These are phyloP conservation scores for Colletotrichum lindemuthianum DNA, from an alignment of 2,329 filamentous ascomycete genomes.

Conservation along the genomic window DNA sequence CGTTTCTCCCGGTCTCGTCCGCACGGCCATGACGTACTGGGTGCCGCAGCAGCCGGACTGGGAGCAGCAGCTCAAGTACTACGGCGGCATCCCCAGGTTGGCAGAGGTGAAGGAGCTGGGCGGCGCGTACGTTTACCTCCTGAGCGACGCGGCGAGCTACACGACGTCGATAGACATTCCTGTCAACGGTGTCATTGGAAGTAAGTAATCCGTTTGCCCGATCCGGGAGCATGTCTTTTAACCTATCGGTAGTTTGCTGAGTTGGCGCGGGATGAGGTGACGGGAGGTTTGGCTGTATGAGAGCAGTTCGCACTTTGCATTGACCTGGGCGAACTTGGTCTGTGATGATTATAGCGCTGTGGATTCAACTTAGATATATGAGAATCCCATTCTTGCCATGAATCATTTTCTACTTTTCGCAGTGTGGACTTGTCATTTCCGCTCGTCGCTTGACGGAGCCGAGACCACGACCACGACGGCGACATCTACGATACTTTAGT, in stretches of 20 bases:
- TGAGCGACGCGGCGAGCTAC: slow-evolving; percentile 62
- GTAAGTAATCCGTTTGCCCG: slow-evolving; percentile 3
- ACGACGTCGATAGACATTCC: slow-evolving; percentile 62
- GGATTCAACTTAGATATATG: no score
- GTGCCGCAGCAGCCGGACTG: slow-evolving; percentile 63
- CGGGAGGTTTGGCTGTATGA: no score
- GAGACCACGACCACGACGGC: no score
- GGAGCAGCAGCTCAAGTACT: slow-evolving; percentile 67
- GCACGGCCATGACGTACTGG: slow-evolving; percentile 59
- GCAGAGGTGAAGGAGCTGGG: slow-evolving; percentile 56
- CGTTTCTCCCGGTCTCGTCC: slow-evolving; percentile 55
- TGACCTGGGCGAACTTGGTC: no score
- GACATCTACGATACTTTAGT: no score
- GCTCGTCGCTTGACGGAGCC: no score
- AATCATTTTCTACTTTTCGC: no score
- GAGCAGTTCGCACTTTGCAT: no score
- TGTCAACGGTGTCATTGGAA: slow-evolving; percentile 53
- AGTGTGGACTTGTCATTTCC: no score
- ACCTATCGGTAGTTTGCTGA: slow-evolving; percentile 6
- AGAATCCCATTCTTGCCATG: no score
- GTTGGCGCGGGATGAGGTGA: neutral
- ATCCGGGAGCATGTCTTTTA: neutral
- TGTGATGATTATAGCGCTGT: no score
- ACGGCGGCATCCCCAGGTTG: slow-evolving; percentile 65
- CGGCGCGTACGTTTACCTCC: slow-evolving; percentile 65